Evolutionary conservation across 306 rosid species (phyloP).

Genomic region (Vigna radiata): DNA sequence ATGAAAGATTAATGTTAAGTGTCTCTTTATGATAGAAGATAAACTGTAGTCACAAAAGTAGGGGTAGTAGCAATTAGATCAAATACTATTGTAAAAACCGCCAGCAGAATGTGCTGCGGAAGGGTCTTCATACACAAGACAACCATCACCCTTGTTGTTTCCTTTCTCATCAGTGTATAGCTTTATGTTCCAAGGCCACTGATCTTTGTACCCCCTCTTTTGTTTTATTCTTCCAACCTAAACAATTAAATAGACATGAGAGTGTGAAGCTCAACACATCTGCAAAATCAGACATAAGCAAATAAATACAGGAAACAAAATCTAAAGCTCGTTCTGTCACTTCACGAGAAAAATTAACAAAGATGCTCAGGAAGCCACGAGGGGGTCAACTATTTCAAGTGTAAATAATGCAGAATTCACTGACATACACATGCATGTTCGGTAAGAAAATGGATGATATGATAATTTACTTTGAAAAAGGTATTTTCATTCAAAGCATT

Average conservation of each 20-base stretch:
- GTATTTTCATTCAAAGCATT: conserved; percentile 6
- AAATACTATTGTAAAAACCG: conserved; percentile 80
- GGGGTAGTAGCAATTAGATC: neutral
- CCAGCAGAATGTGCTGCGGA: conserved; percentile 98
- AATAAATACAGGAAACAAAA: conserved; percentile 15
- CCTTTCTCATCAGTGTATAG: conserved; percentile 93
- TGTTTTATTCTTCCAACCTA: conserved; percentile 99
- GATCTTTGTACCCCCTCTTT: conserved; percentile 98
- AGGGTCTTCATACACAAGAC: conserved; percentile 94
- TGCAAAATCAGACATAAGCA: neutral
- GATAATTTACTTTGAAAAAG: neutral
- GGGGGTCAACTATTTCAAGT: neutral
- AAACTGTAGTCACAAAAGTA: neutral
- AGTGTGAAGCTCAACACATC: neutral
- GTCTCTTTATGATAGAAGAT: neutral
- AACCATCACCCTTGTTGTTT: conserved; percentile 93
- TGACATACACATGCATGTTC: neutral
- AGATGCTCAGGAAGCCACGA: neutral
- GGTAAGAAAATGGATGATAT: neutral
- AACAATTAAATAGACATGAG: conserved; percentile 25
- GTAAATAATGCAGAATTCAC: neutral
- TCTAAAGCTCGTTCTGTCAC: neutral
- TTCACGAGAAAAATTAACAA: neutral
- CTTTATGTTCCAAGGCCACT: conserved; percentile 97
- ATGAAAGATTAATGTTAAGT: conserved; percentile 43